Base-by-base conservation (phyloP, 768 basidiomycete genomes). In the Aureoboletus auriporus region DNA sequence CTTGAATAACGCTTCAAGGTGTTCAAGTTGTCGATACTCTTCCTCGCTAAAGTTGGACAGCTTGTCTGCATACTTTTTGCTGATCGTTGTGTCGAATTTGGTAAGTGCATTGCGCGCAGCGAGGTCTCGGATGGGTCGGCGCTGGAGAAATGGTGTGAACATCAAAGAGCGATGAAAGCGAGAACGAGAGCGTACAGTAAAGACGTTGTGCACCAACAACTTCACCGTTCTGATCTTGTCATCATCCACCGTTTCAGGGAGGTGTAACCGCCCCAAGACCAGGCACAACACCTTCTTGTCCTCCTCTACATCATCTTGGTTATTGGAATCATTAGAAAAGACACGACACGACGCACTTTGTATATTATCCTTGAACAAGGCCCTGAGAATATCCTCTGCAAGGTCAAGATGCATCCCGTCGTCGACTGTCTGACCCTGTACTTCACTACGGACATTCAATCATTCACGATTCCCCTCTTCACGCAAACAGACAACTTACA, bases 191-290 rank as follows among this genome's bases (percentile, higher is more conserved):
- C 45, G 10, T 8, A 63, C 58, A 10, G 46, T 53, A 31, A 58
- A 58, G 26, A 63, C 41, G 20, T 58, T 82, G 33, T 78, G 69
- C 46, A 89, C 69, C 14, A 90, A 68, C 40, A 85, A 62, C 55
- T 86, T 82, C 16, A 86, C 60, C 11, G 73, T 75, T 20, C 79
- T 76, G 44, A 89, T 74, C 61, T 82, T 82, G 58, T 82, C 77
- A 33, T 86, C 84, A 52, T 86, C 86, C 0, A 83, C 78, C 23
- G 74, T 70, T 41, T 84, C 82, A 0, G 93, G 90, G 8, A 93
- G 67, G 59, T 88, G 66, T 2, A 80, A 12, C 52, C 88, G 82
- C 12, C 71, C 71, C 14, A 91, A 69, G 23, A 83, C 72, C 39
- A 84, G 83, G 49, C 80, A 82, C 8, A 89, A 61, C 1, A 75